Evolutionary conservation across 768 basidiomycete genomes (phyloP).

Genomic region (Mycena alexandri): DNA sequence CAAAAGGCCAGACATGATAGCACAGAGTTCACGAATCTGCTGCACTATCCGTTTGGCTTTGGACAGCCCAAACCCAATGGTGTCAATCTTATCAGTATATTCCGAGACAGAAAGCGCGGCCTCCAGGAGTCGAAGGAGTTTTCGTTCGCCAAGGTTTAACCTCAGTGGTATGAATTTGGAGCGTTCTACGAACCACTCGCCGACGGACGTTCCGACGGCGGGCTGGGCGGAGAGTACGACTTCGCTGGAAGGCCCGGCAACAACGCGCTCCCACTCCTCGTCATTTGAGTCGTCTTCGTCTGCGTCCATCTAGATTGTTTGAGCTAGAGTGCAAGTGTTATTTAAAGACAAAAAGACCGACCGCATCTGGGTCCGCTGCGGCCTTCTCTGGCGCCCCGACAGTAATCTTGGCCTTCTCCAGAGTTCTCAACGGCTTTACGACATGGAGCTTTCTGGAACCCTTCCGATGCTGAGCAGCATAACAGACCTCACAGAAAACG

Average conservation of each 20-base stretch:
- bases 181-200: conserved; percentile 89
- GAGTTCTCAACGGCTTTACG: conserved; percentile 58
- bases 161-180: conserved; percentile 86
- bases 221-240: conserved; percentile 67
- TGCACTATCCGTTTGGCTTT: conserved; percentile 91
- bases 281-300: conserved; percentile 57
- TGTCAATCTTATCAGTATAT: conserved; percentile 93
- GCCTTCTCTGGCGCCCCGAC: conserved; percentile 19
- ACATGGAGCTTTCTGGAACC: conserved; percentile 78
- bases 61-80: conserved; percentile 78
- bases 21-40: conserved; percentile 89
- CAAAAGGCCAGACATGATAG: conserved; percentile 87
- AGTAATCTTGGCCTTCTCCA: conserved; percentile 43
- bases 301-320: conserved; percentile 58
- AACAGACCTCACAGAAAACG: conserved; percentile 88
- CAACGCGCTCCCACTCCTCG: conserved; percentile 59
- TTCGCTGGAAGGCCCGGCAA: conserved; percentile 49
- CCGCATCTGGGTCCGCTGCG: conserved; percentile 47
- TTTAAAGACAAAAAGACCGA: conserved; percentile 37
- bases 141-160: conserved; percentile 80
- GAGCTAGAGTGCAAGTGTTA: not conserved
- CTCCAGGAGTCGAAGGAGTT: conserved; percentile 86
- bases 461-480: conserved; percentile 86
- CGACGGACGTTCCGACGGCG: conserved; percentile 69
- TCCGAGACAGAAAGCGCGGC: conserved; percentile 88